Conservation (phyloP, 1,284 basidiomycete genomes). For the Trametes versicolor region DNA sequence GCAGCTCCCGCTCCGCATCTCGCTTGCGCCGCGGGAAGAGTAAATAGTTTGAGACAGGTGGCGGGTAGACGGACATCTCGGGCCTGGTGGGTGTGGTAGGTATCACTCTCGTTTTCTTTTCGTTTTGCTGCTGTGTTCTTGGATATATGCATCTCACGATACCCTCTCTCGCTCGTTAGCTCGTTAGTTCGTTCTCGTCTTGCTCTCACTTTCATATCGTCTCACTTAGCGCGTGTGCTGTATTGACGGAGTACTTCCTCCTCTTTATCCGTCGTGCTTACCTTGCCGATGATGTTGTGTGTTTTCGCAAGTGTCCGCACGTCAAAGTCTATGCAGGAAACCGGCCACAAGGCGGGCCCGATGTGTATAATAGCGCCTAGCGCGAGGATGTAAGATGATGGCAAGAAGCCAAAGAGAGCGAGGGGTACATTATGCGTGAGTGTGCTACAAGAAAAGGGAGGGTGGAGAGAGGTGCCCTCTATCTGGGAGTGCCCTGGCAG, state of each 20-base stretch:
- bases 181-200: neutral
- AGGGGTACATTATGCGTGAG: neutral
- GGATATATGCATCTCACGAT: neutral
- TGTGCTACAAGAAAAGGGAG: constrained; percentile 4
- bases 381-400: neutral
- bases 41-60: neutral
- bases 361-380: neutral
- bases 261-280: neutral
- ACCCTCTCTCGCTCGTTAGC: constrained; percentile 1
- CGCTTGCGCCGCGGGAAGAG: constrained; percentile 47
- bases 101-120: neutral
- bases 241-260: neutral
- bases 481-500: neutral
- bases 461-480: too few relatives aligned
- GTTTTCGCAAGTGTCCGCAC: too few relatives aligned
- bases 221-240: neutral
- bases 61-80: neutral
- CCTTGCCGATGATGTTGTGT: too few relatives aligned
- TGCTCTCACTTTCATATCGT: neutral
- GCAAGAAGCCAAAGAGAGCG: neutral
- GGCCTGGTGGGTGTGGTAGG: neutral
- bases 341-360: neutral
- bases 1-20: constrained; percentile 60
- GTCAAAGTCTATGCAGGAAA: neutral
- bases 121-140: neutral